A percentile compares a stretch with the other conserved stretches of the same genome.
Evolutionary conservation across 208 protist genomes (phyloP).

Genomic region (Trypanosoma brucei): DNA sequence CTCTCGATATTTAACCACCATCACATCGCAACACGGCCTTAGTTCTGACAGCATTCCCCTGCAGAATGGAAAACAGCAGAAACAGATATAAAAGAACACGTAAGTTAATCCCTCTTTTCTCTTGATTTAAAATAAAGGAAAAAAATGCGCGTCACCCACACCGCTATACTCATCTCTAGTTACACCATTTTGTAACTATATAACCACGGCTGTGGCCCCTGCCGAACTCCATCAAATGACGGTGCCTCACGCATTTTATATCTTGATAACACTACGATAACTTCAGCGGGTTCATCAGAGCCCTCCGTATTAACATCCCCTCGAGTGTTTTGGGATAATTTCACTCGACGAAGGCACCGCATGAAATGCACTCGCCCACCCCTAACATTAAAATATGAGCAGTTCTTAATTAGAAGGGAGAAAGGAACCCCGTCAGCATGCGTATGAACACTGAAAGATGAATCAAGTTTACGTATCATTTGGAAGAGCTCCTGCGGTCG

Average conservation of each 20-base stretch:
- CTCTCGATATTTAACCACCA: too few species aligned
- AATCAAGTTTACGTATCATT: conserved; percentile 44
- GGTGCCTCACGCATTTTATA: conserved; percentile 84
- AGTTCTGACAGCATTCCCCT: too few species aligned
- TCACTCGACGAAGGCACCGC: conserved; percentile 53
- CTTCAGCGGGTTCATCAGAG: background rate
- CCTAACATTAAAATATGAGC: conserved; percentile 56
- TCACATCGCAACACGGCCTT: too few species aligned
- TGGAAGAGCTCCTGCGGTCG: conserved; percentile 49
- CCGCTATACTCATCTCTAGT: too few species aligned
- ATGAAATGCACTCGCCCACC: conserved; percentile 70
- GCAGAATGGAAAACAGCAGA: too few species aligned
- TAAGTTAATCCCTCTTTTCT: background rate
- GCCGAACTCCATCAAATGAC: conserved; percentile 70
- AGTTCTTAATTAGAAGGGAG: conserved; percentile 78
- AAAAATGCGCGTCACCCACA: background rate
- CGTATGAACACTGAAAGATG: conserved; percentile 51
- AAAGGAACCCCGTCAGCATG: conserved; percentile 75
- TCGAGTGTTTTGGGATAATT: background rate
- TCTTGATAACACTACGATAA: conserved; percentile 42
- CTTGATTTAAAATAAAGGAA: background rate
- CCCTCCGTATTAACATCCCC: background rate
- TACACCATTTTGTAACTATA: conserved; percentile 52
- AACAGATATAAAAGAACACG: too few species aligned
- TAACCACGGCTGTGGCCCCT: conserved; percentile 77